Evolutionary conservation across 2,329 filamentous ascomycete genomes (phyloP), one percentile per base, ranked within the genome.

Genomic region (Lachnellula occidentalis): DNA sequence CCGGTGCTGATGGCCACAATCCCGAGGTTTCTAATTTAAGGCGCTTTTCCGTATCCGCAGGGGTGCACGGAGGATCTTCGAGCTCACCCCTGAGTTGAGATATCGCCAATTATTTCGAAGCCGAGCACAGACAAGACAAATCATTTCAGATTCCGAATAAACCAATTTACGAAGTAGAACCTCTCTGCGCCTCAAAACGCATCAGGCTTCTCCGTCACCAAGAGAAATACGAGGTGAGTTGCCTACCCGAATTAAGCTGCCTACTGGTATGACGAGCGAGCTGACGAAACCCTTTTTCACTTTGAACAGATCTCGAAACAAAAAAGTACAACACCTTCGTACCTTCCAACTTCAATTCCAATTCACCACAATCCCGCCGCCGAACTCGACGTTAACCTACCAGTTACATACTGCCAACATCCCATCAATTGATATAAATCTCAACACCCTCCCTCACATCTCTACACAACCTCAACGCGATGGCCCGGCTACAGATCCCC

Each of bases 401-500:
- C 41, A 22, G 41, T 22, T n/a, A 22, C 17, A 19, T 17, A 17
- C 15, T 21, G 36, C 14, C 14, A 39, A 7, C 17, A 39, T 9
- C 36, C 7, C 36, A 4, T 39, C 36, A 39, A 39, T 39, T 39
- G 12, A n/a, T 17, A 39, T 8, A 9, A 48, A 54, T 31, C 2
- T 27, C 34, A 9, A 50, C 22, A 17, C 15, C 34, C 12, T 39
- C 12, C 7, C 22, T 15, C 37, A 50, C 31, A 8, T 45, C 45
- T 45, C 19, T 21, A 41, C 22, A 49, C 27, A 55, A 34, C 42
- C 45, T 45, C 43, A 36, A 47, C 68, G 72, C 66, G 68, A 96
- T 95, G 91, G 80, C 88, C 64, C 85, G 90, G 72, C 90, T 97
- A 69, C 89, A 90, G 79, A 94, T 99, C 65, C 94, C 94, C 54